Base-by-base conservation (phyloP, 2,329 filamentous ascomycete species). In the Microdochium paspali region DNA sequence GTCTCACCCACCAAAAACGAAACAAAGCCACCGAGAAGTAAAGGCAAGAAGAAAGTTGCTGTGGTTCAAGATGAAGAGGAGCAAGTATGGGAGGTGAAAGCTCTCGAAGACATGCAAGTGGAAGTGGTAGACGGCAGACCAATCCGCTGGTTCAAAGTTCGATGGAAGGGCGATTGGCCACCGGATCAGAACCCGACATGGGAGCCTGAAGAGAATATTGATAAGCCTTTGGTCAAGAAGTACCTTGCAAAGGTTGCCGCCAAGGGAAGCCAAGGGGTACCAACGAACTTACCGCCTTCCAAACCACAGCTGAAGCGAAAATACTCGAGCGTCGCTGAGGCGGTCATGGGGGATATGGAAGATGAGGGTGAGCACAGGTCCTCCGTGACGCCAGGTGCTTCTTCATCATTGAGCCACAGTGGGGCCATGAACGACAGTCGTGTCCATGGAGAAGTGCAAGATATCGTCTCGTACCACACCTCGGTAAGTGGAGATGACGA, bases 121-220 rank as follows among this genome's bases (percentile, higher is more conserved):
- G 58, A 66, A 35, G 59, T 70, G 3, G 62, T 67, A 1, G 66
- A 66, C 4, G 56, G 54, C 2, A 60, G 60, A 9, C 44, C 55
- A 0, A 61, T 70, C 1, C 70, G 71, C 3, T 69, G 67, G 49
- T 81, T 76, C 57, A 64, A 70, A 25, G 75, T 81, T 1, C 69
- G 71, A 6, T 81, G 77, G 77, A 70, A 69, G 42, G 77, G 77
- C 7, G 60, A 77, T 49, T 81, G 77, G 77, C 74, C 77, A 0
- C 60, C 67, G 0, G 72, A 71, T 9, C 68, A 79, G 55, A 79
- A 81, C 47, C 74, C 75, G 0, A 74, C 76, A 0, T 81, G 77
- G 77, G 77, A 81, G 54, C 77, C 76, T 0, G 69, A 73, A 51
- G 67, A 67, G 3, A 77, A 79, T 46, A 68, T 81, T 2, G 59